A percentile compares a stretch with the other conserved stretches of the same genome.
Evolutionary conservation across 2,329 filamentous ascomycete genomes (phyloP).

Genomic region (Biscogniauxia marginata): DNA sequence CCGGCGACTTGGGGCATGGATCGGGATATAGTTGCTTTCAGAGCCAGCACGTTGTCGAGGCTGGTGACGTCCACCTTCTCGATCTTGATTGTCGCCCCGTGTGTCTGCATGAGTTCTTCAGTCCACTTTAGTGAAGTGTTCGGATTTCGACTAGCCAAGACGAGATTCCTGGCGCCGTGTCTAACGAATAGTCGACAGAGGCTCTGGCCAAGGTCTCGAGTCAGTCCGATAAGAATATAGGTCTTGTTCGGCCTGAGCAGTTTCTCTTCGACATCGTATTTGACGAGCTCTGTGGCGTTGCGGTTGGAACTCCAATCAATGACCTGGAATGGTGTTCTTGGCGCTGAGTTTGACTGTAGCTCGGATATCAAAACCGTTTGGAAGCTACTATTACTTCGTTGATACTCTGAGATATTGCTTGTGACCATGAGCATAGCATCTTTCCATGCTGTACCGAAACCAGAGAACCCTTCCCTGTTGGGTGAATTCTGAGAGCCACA

Average conservation of each 20-base stretch:
- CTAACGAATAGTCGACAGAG: conserved; percentile 38
- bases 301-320: conserved; percentile 41
- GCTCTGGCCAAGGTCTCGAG: conserved; percentile 45
- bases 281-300: conserved; percentile 21
- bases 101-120: conserved; percentile 23
- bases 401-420: not conserved
- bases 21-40: conserved; percentile 23
- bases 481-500: conserved; percentile 9
- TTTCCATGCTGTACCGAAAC: conserved; percentile 20
- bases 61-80: conserved; percentile 28
- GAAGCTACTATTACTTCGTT: conserved; percentile 1
- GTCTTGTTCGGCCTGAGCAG: conserved; percentile 36
- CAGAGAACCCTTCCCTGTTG: conserved; percentile 9
- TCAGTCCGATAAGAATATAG: conserved; percentile 41
- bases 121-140: conserved; percentile 32
- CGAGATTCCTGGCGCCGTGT: conserved; percentile 39
- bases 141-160: conserved; percentile 41
- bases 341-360: conserved; percentile 18
- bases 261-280: conserved; percentile 21
- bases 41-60: conserved; percentile 25
- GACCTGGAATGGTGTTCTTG: conserved; percentile 28
- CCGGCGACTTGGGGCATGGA: conserved; percentile 36
- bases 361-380: conserved; percentile 23
- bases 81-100: conserved; percentile 24
- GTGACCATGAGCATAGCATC: conserved; percentile 20